Evolutionary conservation across 208 protist genomes (phyloP), one percentile per base, ranked within the genome.

Genomic region (Angomonas ambiguus): DNA sequence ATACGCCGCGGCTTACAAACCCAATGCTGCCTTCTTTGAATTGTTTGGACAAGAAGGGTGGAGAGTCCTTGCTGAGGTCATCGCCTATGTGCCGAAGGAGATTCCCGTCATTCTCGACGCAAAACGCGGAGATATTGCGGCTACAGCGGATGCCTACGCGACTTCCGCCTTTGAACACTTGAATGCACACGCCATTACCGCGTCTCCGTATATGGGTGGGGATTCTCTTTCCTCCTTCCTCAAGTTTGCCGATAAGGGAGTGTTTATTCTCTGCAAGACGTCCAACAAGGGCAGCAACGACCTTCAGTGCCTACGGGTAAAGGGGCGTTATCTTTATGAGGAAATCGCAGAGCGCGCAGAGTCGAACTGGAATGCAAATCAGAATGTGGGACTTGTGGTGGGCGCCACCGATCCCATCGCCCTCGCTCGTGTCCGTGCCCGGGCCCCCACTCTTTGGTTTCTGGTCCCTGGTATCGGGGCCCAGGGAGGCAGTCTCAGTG

Each of bases 21-120:
- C 89, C 35, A 95, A 95, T 69, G 89, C 86, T 6, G 89, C 89
- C 51, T 95, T 95, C 71, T 95, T 95, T 62, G 89, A 95, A 74
- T 68, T 80, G 51, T 91, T 90, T 57, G 89, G 89, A 2, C 64
- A 66, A 24, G 63, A 88, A 53, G 89, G 89, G 4, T 95, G 89
- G 89, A 57, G 66, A 22, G 83, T 79, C 57, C 75, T 95, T 60
- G 49, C 60, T 25, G 66, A 83, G 33, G 73, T 95, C 13, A 90
- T 95, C 57, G 64, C 64, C 5, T 42, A 82, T 66, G 65, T 95
- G 49, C 89, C 89, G 16, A 20, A 74, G 8, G 66, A 86, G 55
- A 95, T 95, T 61, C 85, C 89, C 5, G 89, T 95, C 16, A 56
- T 95, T n/a, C 74, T 95, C 45, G 89, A 95, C 58, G 89, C 85